Percentiles rank a stretch among this genome's conserved stretches.
phyloP scores from a whole-genome alignment of 129 eudicot genomes.

The Artemisia tridentata region DNA sequence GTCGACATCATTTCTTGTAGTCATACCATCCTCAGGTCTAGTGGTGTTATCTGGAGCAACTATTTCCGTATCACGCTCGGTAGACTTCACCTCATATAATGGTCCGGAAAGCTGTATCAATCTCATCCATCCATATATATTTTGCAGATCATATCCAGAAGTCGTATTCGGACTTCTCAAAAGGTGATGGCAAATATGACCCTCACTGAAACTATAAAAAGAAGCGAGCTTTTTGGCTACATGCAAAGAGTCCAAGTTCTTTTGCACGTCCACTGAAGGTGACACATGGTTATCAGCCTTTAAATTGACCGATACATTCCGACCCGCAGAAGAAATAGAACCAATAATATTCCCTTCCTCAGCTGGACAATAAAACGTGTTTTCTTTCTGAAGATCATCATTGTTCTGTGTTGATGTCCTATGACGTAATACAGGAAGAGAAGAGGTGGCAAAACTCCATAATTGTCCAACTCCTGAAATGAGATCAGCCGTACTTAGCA shows the following conservation, averaged over 20 bases:
- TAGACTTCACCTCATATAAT: neutral
- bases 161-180: slow-evolving; percentile 27
- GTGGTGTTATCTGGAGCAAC: slow-evolving; percentile 16
- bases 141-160: slow-evolving; percentile 26
- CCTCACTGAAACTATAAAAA: slow-evolving; percentile 27
- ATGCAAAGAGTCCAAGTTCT: slow-evolving; percentile 29
- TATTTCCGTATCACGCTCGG: slow-evolving; percentile 14
- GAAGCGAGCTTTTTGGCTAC: slow-evolving; percentile 33
- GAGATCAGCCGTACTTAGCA: slow-evolving; percentile 63
- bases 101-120: slow-evolving; percentile 16
- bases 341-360: slow-evolving; percentile 33
- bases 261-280: slow-evolving; percentile 16
- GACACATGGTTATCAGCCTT: slow-evolving; percentile 25
- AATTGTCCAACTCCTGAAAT: slow-evolving; percentile 59
- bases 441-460: slow-evolving; percentile 61
- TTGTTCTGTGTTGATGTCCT: slow-evolving; percentile 35
- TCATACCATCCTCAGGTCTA: slow-evolving; percentile 16
- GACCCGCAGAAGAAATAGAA: slow-evolving; percentile 37
- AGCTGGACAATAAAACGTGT: slow-evolving; percentile 32
- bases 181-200: slow-evolving; percentile 21
- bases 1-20: slow-evolving; percentile 18
- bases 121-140: slow-evolving; percentile 55
- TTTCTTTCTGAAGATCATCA: slow-evolving; percentile 33
- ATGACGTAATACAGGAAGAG: slow-evolving; percentile 50
- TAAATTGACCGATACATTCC: slow-evolving; percentile 33